A percentile compares a stretch with the other conserved stretches of the same genome.
These are phyloP conservation scores for Purpureocillium lavendulum DNA, from an alignment of 2,329 filamentous ascomycete genomes.

Conservation along the genomic window DNA sequence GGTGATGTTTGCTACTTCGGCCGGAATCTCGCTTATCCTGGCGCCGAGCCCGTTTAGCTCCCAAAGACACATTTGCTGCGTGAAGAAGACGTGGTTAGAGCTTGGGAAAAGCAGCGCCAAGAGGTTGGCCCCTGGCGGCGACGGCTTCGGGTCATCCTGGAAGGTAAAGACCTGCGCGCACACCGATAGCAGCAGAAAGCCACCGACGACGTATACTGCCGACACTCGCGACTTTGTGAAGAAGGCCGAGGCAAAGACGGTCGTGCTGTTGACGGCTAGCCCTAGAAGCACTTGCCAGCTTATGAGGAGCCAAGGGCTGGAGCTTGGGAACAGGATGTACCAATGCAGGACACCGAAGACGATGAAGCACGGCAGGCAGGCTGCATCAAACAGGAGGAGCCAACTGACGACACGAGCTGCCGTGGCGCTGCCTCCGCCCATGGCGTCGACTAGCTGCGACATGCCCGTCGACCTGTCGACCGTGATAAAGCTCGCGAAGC, in stretches of 20 bases:
- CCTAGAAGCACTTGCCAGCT: constrained; percentile 39
- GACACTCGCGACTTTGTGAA: constrained; percentile 23
- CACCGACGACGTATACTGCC: constrained; percentile 19
- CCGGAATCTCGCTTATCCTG: constrained; percentile 5
- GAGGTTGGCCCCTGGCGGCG: constrained; percentile 1
- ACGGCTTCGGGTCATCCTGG: constrained; percentile 5
- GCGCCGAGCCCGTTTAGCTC: constrained; percentile 8
- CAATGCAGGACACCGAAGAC: constrained; percentile 27
- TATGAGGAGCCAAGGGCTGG: constrained; percentile 23
- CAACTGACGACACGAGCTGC: constrained; percentile 16
- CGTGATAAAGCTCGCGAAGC: constrained; percentile 14
- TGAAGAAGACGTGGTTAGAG: constrained; percentile 14
- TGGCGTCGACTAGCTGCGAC: constrained; percentile 22
- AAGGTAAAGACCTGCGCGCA: constrained; percentile 9
- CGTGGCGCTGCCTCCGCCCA: constrained; percentile 33
- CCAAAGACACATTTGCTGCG: constrained; percentile 14
- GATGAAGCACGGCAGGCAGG: constrained; percentile 28
- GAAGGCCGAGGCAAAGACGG: constrained; percentile 42
- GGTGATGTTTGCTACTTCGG: constrained; percentile 5
- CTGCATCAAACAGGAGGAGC: constrained; percentile 15
- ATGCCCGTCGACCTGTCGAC: constrained; percentile 21
- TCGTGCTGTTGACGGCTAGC: constrained; percentile 52
- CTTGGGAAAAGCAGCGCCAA: constrained; percentile 14
- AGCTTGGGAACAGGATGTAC: constrained; percentile 17
- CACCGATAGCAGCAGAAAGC: constrained; percentile 18